Evolutionary conservation across 2,329 filamentous ascomycete genomes (phyloP), one percentile per base, ranked within the genome.

Genomic region (Apiospora phragmitis): DNA sequence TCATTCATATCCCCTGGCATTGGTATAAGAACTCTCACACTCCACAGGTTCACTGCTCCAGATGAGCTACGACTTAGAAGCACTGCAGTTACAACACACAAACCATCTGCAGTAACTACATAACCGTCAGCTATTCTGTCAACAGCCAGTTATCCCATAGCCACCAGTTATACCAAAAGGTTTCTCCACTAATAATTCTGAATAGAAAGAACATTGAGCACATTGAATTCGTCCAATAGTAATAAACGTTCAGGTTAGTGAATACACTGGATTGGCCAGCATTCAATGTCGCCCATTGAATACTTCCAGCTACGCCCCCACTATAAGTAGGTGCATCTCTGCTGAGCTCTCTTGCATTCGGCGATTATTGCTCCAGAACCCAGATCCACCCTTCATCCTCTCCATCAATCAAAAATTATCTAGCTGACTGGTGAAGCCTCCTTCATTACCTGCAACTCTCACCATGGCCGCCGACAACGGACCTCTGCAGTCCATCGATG

Each of bases 401-500:
- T 43, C 42, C 12, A 43, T 43, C 42, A 43, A 49, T 49, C 43
- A 47, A 47, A 45, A 47, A 49, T 24, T 12, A 49, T 49, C 47
- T 24, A n/a, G 47, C 47, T 11, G 9, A 11, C 9, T 45, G 43
- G 43, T 55, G 16, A 32, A 32, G 38, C n/a, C n/a, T n/a, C 62
- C 62, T 41, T 7, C 18, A 6, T n/a, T 7, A 21, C 38, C 43
- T 47, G 43, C 43, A 21, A 47, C 38, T 8, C 41, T 29, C 65
- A 67, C 41, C 65, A 67, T 67, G 65, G 51, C 51, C 43, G 8
- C 18, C 5, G 65, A 67, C 4, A 45, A 16, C 45, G 67, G 67
- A 45, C 67, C 45, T 9, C 9, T 68, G 21, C 67, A 41, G 29
- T 26, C 29, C 38, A 88, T 91, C 73, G 84, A 86, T 68, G 85